These are phyloP conservation scores for Apiotrichum siamense DNA, from an alignment of 1,284 basidiomycete species.

Conservation along the genomic window DNA sequence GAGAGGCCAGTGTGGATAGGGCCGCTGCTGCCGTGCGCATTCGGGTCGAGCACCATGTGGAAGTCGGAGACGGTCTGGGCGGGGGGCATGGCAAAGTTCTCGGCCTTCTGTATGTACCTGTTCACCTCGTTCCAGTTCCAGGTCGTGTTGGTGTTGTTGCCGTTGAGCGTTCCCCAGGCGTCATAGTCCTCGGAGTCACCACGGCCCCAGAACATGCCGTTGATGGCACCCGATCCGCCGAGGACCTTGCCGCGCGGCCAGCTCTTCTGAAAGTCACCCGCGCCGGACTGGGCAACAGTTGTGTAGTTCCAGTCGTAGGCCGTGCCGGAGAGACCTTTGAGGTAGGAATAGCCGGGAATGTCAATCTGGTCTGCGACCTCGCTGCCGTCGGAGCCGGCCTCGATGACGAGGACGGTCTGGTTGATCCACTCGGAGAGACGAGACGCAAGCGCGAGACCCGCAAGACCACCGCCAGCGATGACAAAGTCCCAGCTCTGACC, in stretches of 20 bases:
- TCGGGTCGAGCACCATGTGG: constrained; percentile 44
- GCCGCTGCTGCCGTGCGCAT: constrained; percentile 51
- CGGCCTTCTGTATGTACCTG: constrained; percentile 47
- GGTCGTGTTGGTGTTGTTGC: constrained; percentile 28
- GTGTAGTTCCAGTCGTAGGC: constrained; percentile 60
- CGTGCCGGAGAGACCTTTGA: constrained; percentile 45
- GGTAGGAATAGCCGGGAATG: constrained; percentile 46
- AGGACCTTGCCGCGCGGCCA: constrained; percentile 65
- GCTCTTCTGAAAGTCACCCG: constrained; percentile 18
- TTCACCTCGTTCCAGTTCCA: constrained; percentile 45
- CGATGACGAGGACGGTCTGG: constrained; percentile 64
- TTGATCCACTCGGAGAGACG: constrained; percentile 64
- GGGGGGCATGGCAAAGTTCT: constrained; percentile 49
- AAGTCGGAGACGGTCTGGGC: constrained; percentile 27
- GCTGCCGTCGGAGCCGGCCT: constrained; percentile 61
- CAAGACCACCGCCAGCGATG: constrained; percentile 58
- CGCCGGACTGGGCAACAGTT: constrained; percentile 52
- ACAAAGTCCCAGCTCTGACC: constrained; percentile 43
- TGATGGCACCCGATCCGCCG: constrained; percentile 63
- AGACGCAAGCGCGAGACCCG: constrained; percentile 64
- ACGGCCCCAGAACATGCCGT: constrained; percentile 60
- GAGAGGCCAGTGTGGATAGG: constrained; percentile 49
- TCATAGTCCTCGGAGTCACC: constrained; percentile 46
- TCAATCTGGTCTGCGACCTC: constrained; percentile 49
- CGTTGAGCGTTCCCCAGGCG: constrained; percentile 47